Conservation (phyloP, 2,329 filamentous ascomycete species). For the Hymenoscyphus linearis region DNA sequence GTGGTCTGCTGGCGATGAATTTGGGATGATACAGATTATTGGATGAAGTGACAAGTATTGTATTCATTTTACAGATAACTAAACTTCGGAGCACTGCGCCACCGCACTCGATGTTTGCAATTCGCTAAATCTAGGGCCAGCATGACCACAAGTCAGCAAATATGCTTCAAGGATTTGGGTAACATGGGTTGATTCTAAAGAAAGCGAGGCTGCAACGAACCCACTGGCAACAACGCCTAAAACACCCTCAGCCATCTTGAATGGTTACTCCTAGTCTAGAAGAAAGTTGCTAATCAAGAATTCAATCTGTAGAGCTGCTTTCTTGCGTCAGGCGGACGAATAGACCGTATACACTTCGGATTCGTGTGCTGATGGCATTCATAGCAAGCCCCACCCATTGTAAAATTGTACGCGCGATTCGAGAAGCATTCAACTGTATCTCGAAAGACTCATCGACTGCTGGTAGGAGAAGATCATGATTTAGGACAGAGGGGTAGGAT, state of each 20-base stretch:
- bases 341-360: too few relatives aligned
- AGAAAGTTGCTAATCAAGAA: neutral
- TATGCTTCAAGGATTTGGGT: conserved; percentile 9
- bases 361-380: neutral
- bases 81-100: conserved; percentile 9
- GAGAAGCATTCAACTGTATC: too few relatives aligned
- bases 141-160: conserved; percentile 1
- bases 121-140: conserved; percentile 5
- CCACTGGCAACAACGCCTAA: conserved; percentile 9
- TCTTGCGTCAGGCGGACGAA: too few relatives aligned
- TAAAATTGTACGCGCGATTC: too few relatives aligned
- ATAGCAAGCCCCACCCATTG: neutral
- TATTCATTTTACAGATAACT: conserved; percentile 3
- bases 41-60: neutral
- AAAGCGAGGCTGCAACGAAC: conserved; percentile 10
- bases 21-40: too few relatives aligned
- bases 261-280: too few relatives aligned
- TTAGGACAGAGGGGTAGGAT: neutral
- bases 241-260: conserved; percentile 5
- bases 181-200: conserved; percentile 10
- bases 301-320: neutral
- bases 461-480: too few relatives aligned
- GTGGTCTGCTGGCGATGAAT: too few relatives aligned
- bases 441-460: too few relatives aligned
- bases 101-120: conserved; percentile 5